These are phyloP conservation scores for Rhamnella rubrinervis DNA, from an alignment of 331 rosid species.

Conservation along the genomic window DNA sequence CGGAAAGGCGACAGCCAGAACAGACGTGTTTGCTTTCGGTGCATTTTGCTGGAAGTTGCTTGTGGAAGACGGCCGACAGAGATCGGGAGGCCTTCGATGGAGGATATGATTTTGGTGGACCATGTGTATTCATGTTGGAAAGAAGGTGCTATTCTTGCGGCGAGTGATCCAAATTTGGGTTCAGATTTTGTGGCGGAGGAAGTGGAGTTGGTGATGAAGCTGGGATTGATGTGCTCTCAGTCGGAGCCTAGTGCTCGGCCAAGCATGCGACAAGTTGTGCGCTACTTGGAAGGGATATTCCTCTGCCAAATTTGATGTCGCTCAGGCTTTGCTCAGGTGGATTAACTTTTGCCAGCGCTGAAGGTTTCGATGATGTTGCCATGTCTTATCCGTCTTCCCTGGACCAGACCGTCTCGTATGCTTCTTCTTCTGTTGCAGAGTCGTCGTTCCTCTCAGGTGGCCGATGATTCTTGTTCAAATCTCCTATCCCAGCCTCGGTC, in stretches of 20 bases:
- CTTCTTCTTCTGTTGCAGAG: slow-evolving; percentile 31
- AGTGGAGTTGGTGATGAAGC: slow-evolving; percentile 36
- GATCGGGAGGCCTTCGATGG: not conserved
- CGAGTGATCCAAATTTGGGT: slow-evolving; percentile 25
- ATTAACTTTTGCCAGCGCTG: slow-evolving; percentile 18
- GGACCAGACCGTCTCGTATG: slow-evolving; percentile 22
- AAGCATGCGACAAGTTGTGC: slow-evolving; percentile 34
- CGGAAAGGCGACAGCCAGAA: slow-evolving; percentile 32
- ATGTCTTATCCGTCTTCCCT: slow-evolving; percentile 38
- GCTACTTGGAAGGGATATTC: slow-evolving; percentile 27
- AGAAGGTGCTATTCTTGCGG: slow-evolving; percentile 4
- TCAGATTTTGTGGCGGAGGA: slow-evolving; percentile 9
- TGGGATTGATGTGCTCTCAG: slow-evolving; percentile 37
- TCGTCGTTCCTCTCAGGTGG: slow-evolving; percentile 55
- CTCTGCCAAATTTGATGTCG: slow-evolving; percentile 27
- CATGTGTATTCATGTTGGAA: slow-evolving; percentile 26
- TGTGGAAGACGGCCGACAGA: slow-evolving; percentile 41
- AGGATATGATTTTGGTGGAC: slow-evolving; percentile 30
- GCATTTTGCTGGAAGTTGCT: slow-evolving; percentile 42
- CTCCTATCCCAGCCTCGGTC: too few relatives aligned
- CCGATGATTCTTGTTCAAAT: slow-evolving; percentile 26
- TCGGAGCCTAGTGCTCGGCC: slow-evolving; percentile 24
- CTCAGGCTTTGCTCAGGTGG: slow-evolving; percentile 27
- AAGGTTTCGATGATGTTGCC: slow-evolving; percentile 32
- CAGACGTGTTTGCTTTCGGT: slow-evolving; percentile 31